A percentile compares a stretch with the other conserved stretches of the same genome.
These are phyloP conservation scores for Jasminum sambac DNA, from an alignment of 257 asterid genomes.

Conservation along the genomic window DNA sequence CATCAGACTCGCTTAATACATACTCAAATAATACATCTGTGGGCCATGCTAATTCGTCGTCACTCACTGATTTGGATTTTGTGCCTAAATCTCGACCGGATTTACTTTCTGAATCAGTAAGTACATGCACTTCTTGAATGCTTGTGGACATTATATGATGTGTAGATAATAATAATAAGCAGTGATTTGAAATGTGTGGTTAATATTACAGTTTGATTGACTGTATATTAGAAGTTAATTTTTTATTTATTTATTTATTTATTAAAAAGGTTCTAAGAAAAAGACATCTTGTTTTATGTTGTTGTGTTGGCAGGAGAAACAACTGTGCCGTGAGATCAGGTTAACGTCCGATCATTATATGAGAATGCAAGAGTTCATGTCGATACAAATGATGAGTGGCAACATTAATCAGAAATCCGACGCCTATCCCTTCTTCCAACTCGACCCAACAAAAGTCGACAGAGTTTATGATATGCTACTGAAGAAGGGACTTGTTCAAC, in stretches of 20 bases:
- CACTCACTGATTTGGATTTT: slow-evolving; percentile 36
- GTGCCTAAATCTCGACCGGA: slow-evolving; percentile 46
- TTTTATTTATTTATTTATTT: too few species aligned
- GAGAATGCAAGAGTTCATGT: slow-evolving; percentile 61
- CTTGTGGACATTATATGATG: too few species aligned
- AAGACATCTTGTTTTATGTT: background rate
- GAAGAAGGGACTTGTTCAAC: slow-evolving; percentile 61
- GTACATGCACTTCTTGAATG: slow-evolving; percentile 29
- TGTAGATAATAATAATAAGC: too few species aligned
- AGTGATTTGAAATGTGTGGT: too few species aligned
- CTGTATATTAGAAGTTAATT: background rate
- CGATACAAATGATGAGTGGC: slow-evolving; percentile 55
- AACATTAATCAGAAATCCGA: slow-evolving; percentile 71
- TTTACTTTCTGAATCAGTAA: slow-evolving; percentile 69
- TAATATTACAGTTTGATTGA: too few species aligned
- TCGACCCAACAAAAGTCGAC: slow-evolving; percentile 68
- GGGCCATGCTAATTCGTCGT: slow-evolving; percentile 45
- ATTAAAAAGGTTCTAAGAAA: too few species aligned
- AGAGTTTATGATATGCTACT: slow-evolving; percentile 70
- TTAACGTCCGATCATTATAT: slow-evolving; percentile 65
- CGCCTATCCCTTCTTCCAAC: slow-evolving; percentile 61
- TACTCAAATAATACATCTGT: slow-evolving; percentile 46
- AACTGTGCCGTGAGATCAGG: slow-evolving; percentile 69
- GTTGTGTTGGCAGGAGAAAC: slow-evolving; percentile 65
- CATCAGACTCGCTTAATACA: slow-evolving; percentile 57